phyloP scores from a whole-genome alignment of 2,329 filamentous ascomycete genomes.

The Drechslera avenae region DNA sequence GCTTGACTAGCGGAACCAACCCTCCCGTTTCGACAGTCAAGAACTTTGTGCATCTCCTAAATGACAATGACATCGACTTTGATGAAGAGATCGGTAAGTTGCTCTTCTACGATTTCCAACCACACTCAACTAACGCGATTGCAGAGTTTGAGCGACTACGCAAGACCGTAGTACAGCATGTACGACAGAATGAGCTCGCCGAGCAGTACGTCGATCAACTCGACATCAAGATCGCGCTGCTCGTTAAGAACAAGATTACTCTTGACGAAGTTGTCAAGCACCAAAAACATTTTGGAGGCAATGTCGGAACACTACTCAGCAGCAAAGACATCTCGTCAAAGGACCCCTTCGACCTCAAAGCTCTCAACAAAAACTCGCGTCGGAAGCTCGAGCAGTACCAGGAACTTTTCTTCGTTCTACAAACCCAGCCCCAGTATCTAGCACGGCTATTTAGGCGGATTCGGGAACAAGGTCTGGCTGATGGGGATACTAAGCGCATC shows the following conservation, averaged over 20 bases:
- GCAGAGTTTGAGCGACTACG: slow-evolving; percentile 87
- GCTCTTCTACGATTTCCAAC: too few relatives aligned
- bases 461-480: slow-evolving; percentile 80
- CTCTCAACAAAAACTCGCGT: slow-evolving; percentile 93
- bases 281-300: slow-evolving; percentile 92
- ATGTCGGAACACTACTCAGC: slow-evolving; percentile 80
- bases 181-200: slow-evolving; percentile 93
- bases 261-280: slow-evolving; percentile 97
- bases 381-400: slow-evolving; percentile 97
- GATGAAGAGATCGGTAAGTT: slow-evolving; percentile 81
- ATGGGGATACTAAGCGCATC: slow-evolving; percentile 91
- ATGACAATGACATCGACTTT: slow-evolving; percentile 98
- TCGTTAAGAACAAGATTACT: slow-evolving; percentile 99
- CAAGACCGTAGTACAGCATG: slow-evolving; percentile 96
- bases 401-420: slow-evolving; percentile 94
- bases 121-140: slow-evolving; percentile 20
- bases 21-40: slow-evolving; percentile 96
- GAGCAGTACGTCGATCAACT: slow-evolving; percentile 98
- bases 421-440: slow-evolving; percentile 95
- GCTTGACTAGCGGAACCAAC: slow-evolving; percentile 92
- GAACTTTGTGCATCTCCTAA: slow-evolving; percentile 95
- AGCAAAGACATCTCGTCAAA: slow-evolving; percentile 87
- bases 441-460: slow-evolving; percentile 84
- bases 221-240: slow-evolving; percentile 96
- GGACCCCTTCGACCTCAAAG: slow-evolving; percentile 95